Base-by-base conservation (phyloP, 257 asterid species). In the Echites panduratus region DNA sequence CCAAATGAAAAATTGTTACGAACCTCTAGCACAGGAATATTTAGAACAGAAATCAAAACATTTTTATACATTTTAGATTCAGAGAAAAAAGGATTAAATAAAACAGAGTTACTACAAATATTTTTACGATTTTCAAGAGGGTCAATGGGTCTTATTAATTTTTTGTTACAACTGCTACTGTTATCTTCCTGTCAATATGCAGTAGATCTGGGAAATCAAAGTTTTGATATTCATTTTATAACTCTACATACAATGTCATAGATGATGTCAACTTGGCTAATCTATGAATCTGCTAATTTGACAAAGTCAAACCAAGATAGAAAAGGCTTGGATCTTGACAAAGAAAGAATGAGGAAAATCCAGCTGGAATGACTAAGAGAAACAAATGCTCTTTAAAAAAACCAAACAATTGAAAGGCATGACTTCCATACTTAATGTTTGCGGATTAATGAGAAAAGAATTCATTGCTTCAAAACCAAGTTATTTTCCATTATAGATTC, bases 281-380 rank as follows among this genome's bases (percentile, higher is more conserved):
- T 14, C 47, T 45, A 40, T 41, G 52, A 44, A 20, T 27, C 58
- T 22, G 27, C 22, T 11, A 22, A 16, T 27, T 43, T 10, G 10
- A 43, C 13, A 44, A 47, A 67, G 58, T 24, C 58, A 24, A 67
- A 19, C 19, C 58, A 24, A 50, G 57, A 26, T 45, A 45, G 5
- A 2, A 27, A 11, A 45, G n/a, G 43, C 43, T 17, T 50, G 0
- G 7, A 45, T 48, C 43, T 41, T 45, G 59, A 3, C 10, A 68
- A 68, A 14, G 35, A 45, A 52, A 68, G 72, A 38, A 65, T 2
- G 53, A 47, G 20, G 58, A 45, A 68, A 68, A 68, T 68, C 58
- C 40, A 26, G 40, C 17, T n/a, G n/a, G 7, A 4, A 16, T 27
- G 4, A 61, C 29, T 27, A 61, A 32, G 16, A 47, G 26, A 68